Conservation (phyloP, 805 yeast genomes). For the Candida stauntonica region DNA sequence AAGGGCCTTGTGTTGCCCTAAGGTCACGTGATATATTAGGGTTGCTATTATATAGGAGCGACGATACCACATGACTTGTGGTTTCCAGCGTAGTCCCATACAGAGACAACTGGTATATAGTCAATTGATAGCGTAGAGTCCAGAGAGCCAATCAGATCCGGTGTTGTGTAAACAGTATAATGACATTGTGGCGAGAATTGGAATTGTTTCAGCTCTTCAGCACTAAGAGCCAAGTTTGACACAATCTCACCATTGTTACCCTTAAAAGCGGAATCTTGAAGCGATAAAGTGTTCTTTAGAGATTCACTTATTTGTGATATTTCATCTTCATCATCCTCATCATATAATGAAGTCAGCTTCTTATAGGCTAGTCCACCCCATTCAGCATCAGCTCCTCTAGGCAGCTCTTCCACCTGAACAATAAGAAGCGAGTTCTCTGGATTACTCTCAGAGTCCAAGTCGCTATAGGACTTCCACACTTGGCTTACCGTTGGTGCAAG, state of each 20-base stretch:
- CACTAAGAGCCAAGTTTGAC: conserved; percentile 18
- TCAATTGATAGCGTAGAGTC: conserved; percentile 18
- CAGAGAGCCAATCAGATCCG: conserved; percentile 8
- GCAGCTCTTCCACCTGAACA: conserved; percentile 54
- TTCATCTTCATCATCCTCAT: conserved; percentile 38
- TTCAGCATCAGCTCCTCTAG: conserved; percentile 62
- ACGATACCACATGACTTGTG: conserved; percentile 23
- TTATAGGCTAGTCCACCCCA: conserved; percentile 66
- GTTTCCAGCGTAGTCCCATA: conserved; percentile 28
- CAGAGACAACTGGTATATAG: conserved; percentile 25
- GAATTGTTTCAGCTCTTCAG: conserved; percentile 11
- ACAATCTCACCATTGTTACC: conserved; percentile 19
- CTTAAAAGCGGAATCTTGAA: conserved; percentile 6
- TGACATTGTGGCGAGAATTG: conserved; percentile 13
- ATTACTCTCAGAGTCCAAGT: conserved; percentile 24
- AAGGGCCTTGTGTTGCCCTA: conserved; percentile 1
- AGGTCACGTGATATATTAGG: conserved; percentile 2
- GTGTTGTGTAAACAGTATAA: conserved; percentile 23
- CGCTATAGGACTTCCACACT: conserved; percentile 45
- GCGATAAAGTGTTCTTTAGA: conserved; percentile 1
- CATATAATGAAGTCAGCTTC: conserved; percentile 31
- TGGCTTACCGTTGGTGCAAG: conserved; percentile 31
- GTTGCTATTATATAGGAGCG: conserved; percentile 11
- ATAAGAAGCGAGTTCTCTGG: conserved; percentile 37
- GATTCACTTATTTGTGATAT: conserved; percentile 1